Evolutionary conservation across 1,284 basidiomycete species (phyloP).

Genomic region (Cutaneotrichosporon arboriforme): DNA sequence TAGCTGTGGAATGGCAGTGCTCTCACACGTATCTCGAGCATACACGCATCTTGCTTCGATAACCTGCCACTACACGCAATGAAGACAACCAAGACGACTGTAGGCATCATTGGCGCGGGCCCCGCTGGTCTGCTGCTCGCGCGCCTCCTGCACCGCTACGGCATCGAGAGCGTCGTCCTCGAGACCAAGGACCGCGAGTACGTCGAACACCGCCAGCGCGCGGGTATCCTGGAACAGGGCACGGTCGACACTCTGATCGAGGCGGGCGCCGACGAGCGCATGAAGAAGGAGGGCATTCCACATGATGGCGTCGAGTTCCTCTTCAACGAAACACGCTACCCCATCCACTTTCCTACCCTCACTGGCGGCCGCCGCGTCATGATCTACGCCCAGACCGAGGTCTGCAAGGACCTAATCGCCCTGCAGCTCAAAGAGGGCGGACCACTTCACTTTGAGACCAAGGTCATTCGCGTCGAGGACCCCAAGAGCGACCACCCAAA

Average conservation of each 20-base stretch:
- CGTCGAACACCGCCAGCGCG: constrained; percentile 23
- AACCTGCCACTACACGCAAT: background rate
- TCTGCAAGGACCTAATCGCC: constrained; percentile 21
- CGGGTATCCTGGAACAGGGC: constrained; percentile 21
- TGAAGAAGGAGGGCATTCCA: constrained; percentile 20
- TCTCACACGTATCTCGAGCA: no score
- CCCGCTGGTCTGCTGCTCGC: constrained; percentile 19
- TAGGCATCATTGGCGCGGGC: constrained; percentile 20
- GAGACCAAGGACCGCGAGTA: constrained; percentile 22
- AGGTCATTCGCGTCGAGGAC: constrained; percentile 10
- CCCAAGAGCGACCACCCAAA: constrained; percentile 11
- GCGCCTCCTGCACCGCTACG: constrained; percentile 12
- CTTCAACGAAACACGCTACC: constrained; percentile 16
- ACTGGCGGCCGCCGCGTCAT: constrained; percentile 18
- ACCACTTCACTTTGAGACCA: constrained; percentile 14
- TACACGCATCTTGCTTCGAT: no score
- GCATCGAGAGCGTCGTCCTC: constrained; percentile 16
- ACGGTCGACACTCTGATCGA: constrained; percentile 17
- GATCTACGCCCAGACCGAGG: constrained; percentile 24
- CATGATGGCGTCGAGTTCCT: constrained; percentile 22
- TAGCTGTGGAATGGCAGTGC: no score
- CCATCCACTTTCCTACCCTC: constrained; percentile 16
- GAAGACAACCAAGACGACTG: constrained; percentile 16
- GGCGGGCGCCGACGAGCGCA: constrained; percentile 13
- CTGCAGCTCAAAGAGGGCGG: constrained; percentile 19